These are phyloP conservation scores for Malus fusca DNA, from an alignment of 306 rosid genomes.

Conservation along the genomic window DNA sequence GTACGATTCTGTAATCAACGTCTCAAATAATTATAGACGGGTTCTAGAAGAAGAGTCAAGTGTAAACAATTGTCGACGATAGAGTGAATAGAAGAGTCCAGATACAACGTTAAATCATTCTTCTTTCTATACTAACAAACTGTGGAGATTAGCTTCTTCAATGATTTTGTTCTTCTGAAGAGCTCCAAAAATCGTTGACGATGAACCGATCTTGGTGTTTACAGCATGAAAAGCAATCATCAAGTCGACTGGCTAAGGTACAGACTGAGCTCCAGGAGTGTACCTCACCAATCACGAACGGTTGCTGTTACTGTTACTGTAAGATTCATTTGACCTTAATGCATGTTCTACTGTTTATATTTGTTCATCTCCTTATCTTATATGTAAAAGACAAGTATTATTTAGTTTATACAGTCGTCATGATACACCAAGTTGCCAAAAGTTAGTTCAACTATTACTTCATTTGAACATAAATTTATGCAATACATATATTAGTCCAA, in stretches of 20 bases:
- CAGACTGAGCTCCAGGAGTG: background rate
- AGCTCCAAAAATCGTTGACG: background rate
- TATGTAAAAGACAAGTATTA: no score
- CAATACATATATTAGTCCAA: background rate
- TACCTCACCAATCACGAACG: background rate
- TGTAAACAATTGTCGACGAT: background rate
- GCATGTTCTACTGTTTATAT: background rate
- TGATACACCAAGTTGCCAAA: background rate
- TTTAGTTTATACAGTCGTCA: background rate
- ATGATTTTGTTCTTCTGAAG: background rate
- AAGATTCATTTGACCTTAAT: background rate
- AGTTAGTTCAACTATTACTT: no score
- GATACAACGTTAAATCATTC: background rate
- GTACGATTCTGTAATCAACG: slow-evolving; percentile 45
- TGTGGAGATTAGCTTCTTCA: background rate
- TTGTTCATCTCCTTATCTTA: background rate
- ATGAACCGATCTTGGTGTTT: background rate
- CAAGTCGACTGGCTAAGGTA: background rate
- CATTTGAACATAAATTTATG: background rate
- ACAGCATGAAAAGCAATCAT: background rate
- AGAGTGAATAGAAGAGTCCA: background rate
- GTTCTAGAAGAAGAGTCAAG: background rate
- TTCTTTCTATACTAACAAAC: background rate
- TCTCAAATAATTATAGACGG: background rate
- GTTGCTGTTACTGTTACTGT: background rate